Base-by-base conservation (phyloP, 2,329 filamentous ascomycete species). In the Whalleya microplaca region DNA sequence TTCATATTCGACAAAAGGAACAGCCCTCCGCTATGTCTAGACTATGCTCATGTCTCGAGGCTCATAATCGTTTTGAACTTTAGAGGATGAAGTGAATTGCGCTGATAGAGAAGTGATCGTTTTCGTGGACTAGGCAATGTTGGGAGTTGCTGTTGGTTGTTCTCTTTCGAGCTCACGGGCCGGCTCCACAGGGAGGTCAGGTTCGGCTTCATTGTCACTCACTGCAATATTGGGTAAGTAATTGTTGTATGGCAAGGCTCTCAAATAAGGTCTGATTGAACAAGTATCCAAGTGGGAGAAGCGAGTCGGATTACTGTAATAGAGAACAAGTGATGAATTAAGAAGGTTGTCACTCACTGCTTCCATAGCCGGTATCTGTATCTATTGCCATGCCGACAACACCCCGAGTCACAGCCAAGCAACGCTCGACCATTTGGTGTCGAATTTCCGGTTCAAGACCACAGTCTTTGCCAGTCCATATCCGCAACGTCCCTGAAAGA, bases 301-400 rank as follows among this genome's bases (percentile, higher is more conserved):
- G n/a, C n/a, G n/a, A 41, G 6, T n/a, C 45, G 37, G 8, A 8
- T 41, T 18, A 20, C 19, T 21, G 41, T 12, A 43, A 42, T 14
- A 42, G 20, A 4, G 23, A 44, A 45, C 21, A 50, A 27, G 37
- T 23, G n/a, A n/a, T 23, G 40, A 46, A 27, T 29, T 20, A 14
- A 44, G 42, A 40, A 46, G 41, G 43, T 41, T 12, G 37, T 16
- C 41, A 58, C 60, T 63, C 41, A 63, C 60, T 81, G 60, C 78
- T 85, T 46, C 78, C 83, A 68, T 87, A 87, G 7, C 84, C 84
- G 1, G 80, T 76, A 40, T 72, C 71, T 3, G 69, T 80, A 63
- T 87, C 85, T 12, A 75, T 72, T 55, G 85, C 80, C 79, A 87
- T 86, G 8, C 84, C 84, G 7, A 86, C 78, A 40, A 84, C 73